Percentiles rank a stretch among this genome's conserved stretches.
Conservation (phyloP, 192 early-diverging fungal genomes). For the Pecoramyces ruminantium region DNA sequence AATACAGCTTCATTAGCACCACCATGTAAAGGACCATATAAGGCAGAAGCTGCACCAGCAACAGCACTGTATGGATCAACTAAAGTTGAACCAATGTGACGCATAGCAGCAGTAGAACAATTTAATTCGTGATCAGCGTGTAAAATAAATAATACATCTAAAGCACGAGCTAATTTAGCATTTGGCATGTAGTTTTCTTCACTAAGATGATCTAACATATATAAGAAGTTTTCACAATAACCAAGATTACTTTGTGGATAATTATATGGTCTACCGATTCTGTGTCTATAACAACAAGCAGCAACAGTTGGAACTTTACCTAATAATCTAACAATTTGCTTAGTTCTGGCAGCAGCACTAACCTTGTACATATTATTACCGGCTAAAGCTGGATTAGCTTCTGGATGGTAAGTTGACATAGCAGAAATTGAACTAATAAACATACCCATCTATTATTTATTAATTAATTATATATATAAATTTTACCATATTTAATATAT, state of each 20-base stretch:
- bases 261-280: constrained; percentile 28
- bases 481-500: no score
- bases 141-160: constrained; percentile 53
- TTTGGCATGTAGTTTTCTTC: constrained; percentile 42
- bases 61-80: constrained; percentile 45
- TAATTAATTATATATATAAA: no score
- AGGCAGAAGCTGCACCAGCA: constrained; percentile 37
- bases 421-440: constrained; percentile 39
- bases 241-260: constrained; percentile 22
- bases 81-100: constrained; percentile 38
- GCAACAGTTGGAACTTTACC: constrained; percentile 49
- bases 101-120: constrained; percentile 39
- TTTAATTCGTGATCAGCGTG: constrained; percentile 40
- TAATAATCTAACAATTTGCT: constrained; percentile 37
- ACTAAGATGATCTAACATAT: constrained; percentile 33
- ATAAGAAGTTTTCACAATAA: constrained; percentile 49
- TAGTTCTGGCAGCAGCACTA: constrained; percentile 16
- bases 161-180: constrained; percentile 30
- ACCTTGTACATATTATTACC: constrained; percentile 20
- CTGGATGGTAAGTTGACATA: constrained; percentile 46
- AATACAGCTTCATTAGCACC: constrained; percentile 49
- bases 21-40: constrained; percentile 51
- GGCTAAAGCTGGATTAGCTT: constrained; percentile 45
- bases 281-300: constrained; percentile 37
- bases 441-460: constrained; percentile 27